phyloP scores from a whole-genome alignment of 2,329 filamentous ascomycete species.

The Ophiosphaerella narmari region DNA sequence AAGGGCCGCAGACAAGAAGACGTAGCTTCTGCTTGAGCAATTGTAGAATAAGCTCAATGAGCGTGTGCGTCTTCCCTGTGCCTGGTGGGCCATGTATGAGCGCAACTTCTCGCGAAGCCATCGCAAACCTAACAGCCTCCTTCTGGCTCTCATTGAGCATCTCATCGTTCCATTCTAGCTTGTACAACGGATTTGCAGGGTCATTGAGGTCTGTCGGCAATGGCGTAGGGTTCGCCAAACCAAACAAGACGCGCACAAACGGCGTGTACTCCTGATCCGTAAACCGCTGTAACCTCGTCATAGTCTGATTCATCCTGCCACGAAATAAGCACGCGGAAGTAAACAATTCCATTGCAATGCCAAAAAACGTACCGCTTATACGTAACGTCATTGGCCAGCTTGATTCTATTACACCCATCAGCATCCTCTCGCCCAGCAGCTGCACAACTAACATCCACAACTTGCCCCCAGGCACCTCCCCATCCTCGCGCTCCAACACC shows the following conservation, averaged over 20 bases:
- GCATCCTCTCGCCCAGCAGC: constrained; percentile 14
- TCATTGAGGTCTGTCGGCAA: constrained; percentile 52
- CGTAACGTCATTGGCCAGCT: constrained; percentile 69
- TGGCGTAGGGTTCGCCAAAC: constrained; percentile 59
- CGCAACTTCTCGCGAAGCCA: constrained; percentile 79
- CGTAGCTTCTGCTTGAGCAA: constrained; percentile 73
- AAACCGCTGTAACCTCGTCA: constrained; percentile 63
- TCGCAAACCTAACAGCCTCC: constrained; percentile 74
- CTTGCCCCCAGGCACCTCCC: constrained; percentile 59
- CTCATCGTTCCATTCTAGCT: constrained; percentile 60
- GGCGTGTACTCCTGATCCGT: constrained; percentile 59
- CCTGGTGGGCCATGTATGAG: constrained; percentile 95
- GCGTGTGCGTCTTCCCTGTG: constrained; percentile 94
- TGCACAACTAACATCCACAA: constrained; percentile 63
- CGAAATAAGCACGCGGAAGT: constrained; percentile 8
- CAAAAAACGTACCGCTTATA: constrained; percentile 59
- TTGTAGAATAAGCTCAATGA: constrained; percentile 95
- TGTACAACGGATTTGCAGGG: constrained; percentile 45
- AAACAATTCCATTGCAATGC: constrained; percentile 7
- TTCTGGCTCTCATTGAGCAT: constrained; percentile 66
- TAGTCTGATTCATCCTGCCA: constrained; percentile 65
- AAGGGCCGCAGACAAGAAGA: constrained; percentile 91
- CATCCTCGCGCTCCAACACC: constrained; percentile 69
- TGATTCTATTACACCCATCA: constrained; percentile 57
- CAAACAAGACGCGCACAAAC: constrained; percentile 65